phyloP scores from a whole-genome alignment of 2,329 filamentous ascomycete species.

The Stagonosporopsis vannaccii region DNA sequence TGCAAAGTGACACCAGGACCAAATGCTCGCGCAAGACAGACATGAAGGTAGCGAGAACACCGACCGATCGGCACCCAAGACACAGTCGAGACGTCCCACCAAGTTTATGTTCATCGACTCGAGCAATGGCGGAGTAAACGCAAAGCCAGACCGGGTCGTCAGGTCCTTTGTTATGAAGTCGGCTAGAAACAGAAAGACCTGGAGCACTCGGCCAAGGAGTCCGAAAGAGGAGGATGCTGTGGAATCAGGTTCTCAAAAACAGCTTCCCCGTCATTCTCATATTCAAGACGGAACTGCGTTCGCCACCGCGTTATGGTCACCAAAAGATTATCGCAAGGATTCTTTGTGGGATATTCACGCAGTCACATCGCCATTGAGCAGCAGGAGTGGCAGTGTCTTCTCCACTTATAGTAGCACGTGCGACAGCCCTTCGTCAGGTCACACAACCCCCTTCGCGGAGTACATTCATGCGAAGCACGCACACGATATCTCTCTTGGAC shows the following conservation, averaged over 20 bases:
- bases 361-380: constrained; percentile 26
- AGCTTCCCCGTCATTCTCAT: not conserved
- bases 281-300: not conserved
- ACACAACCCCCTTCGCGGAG: constrained; percentile 25
- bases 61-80: constrained; percentile 4
- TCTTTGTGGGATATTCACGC: constrained; percentile 18
- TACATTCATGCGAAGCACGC: constrained; percentile 21
- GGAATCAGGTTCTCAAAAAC: constrained; percentile 1
- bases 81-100: constrained; percentile 26
- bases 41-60: not conserved
- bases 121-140: constrained; percentile 35
- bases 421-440: constrained; percentile 22
- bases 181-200: constrained; percentile 40
- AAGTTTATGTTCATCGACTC: constrained; percentile 49
- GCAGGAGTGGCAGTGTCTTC: constrained; percentile 23
- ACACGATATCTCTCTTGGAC: constrained; percentile 17
- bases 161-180: constrained; percentile 49
- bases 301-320: not conserved
- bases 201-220: constrained; percentile 43
- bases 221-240: constrained; percentile 19
- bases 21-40: constrained; percentile 22
- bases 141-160: constrained; percentile 42
- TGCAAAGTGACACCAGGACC: constrained; percentile 12
- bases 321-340: constrained; percentile 4
- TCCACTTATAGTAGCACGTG: constrained; percentile 22